Evolutionary conservation across 805 yeast species (phyloP), one percentile per base, ranked within the genome.

Genomic region (Monosporozyma yasuniensis): DNA sequence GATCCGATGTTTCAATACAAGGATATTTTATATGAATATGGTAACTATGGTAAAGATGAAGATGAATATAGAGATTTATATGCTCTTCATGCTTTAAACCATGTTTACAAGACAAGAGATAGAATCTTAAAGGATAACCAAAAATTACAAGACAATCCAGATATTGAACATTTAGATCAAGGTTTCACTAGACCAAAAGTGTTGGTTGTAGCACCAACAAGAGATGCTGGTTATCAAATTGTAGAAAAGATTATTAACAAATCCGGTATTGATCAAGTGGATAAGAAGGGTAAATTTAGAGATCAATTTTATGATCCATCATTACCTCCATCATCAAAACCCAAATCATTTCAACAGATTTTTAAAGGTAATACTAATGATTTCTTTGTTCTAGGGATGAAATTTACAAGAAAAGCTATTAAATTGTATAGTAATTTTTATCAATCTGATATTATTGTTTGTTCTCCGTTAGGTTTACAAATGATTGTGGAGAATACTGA

Each of bases 181-280:
- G 98, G 99, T 27, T 93, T 88, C 64, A 90, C 96, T 0, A 76
- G 98, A 54, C 96, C 99, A 0, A 90, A 89, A 60, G 89, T 84
- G 1, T 69, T 93, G 50, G 79, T 91, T 4, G 67, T 93, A 23
- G 70, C 87, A 39, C 98, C 99, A 11, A 87, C 96, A 0, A 77
- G 96, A 60, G 77, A 88, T 56, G 70, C 83, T 9, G 88, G 93
- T 25, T 82, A 79, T 61, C 79, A 81, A 51, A 73, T 88, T 16
- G 80, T 90, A 19, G 75, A 77, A 42, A 74, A 77, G 34, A 57
- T 93, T 37, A 79, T 83, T 37, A 68, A 73, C 35, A 67, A 84
- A 25, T 77, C 89, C 2, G 87, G 85, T 0, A 69, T 83, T 32
- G 83, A 78, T 41, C 90, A 87, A 60, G 80, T 84, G 41, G 97